Evolutionary conservation across 2,329 filamentous ascomycete species (phyloP).

Genomic region (Colletotrichum karsti): DNA sequence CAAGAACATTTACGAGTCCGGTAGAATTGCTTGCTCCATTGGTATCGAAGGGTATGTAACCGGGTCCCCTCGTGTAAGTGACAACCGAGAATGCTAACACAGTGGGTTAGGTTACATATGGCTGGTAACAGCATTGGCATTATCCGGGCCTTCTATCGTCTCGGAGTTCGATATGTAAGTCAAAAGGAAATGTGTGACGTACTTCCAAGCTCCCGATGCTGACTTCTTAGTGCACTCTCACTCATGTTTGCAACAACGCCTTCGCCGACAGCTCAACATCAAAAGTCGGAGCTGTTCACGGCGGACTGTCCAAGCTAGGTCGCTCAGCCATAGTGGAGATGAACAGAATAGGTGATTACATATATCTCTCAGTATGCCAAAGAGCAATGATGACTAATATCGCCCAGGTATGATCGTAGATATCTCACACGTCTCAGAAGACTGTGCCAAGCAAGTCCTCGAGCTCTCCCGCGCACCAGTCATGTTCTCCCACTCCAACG

Average conservation of each 20-base stretch:
- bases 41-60: slow-evolving; percentile 40
- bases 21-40: slow-evolving; percentile 43
- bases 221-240: slow-evolving; percentile 33
- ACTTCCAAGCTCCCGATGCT: accelerated
- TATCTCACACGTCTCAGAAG: slow-evolving; percentile 39
- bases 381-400: neutral
- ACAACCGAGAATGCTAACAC: neutral
- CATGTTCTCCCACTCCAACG: slow-evolving; percentile 43
- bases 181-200: too few relatives aligned
- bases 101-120: slow-evolving; percentile 33
- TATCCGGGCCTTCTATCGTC: slow-evolving; percentile 40
- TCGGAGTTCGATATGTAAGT: slow-evolving; percentile 44
- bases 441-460: slow-evolving; percentile 34
- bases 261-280: slow-evolving; percentile 37
- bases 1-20: slow-evolving; percentile 35
- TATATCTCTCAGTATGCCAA: neutral
- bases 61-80: neutral
- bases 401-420: slow-evolving; percentile 37
- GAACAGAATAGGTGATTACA: slow-evolving; percentile 39
- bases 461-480: slow-evolving; percentile 35
- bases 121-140: slow-evolving; percentile 42
- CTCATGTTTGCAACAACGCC: slow-evolving; percentile 38
- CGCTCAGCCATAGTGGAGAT: slow-evolving; percentile 40
- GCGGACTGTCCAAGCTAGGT: slow-evolving; percentile 38
- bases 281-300: slow-evolving; percentile 31